Conservation (phyloP, 495 filamentous ascomycete genomes). For the Cercophora scortea region DNA sequence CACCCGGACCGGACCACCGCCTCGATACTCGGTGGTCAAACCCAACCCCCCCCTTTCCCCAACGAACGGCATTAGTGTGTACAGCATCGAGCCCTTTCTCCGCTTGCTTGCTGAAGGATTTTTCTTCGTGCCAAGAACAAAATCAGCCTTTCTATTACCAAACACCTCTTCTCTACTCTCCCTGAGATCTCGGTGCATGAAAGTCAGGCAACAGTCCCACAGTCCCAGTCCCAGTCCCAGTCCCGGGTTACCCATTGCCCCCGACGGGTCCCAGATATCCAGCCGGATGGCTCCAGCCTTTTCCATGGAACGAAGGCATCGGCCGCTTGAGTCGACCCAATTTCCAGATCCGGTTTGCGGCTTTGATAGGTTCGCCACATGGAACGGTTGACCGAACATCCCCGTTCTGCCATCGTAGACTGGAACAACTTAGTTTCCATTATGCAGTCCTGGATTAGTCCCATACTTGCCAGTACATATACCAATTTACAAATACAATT, state of each 20-base stretch:
- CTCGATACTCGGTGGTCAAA: neutral
- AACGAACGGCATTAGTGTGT: slow-evolving; percentile 94
- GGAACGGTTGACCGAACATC: too few relatives aligned
- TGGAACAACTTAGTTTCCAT: too few relatives aligned
- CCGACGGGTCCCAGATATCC: too few relatives aligned
- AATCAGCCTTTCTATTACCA: slow-evolving; percentile 74
- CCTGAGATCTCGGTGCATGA: slow-evolving; percentile 74
- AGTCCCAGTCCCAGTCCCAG: slow-evolving; percentile 12
- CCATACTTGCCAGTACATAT: too few relatives aligned
- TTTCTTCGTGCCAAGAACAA: slow-evolving; percentile 88
- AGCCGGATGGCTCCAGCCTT: too few relatives aligned
- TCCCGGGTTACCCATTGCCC: slow-evolving; percentile 5
- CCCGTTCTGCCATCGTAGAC: too few relatives aligned
- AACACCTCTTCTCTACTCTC: slow-evolving; percentile 61
- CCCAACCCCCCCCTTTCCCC: neutral
- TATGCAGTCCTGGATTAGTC: too few relatives aligned
- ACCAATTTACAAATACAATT: too few relatives aligned
- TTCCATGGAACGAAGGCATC: too few relatives aligned
- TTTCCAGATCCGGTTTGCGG: too few relatives aligned
- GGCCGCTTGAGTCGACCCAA: too few relatives aligned
- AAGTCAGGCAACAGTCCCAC: slow-evolving; percentile 62
- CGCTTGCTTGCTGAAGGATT: slow-evolving; percentile 91
- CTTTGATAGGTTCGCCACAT: too few relatives aligned
- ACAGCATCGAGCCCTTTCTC: slow-evolving; percentile 69
- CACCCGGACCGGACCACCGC: neutral